Evolutionary conservation across 1,139 yeast genomes (phyloP), one percentile per base, ranked within the genome.

Genomic region (Candida sp.): DNA sequence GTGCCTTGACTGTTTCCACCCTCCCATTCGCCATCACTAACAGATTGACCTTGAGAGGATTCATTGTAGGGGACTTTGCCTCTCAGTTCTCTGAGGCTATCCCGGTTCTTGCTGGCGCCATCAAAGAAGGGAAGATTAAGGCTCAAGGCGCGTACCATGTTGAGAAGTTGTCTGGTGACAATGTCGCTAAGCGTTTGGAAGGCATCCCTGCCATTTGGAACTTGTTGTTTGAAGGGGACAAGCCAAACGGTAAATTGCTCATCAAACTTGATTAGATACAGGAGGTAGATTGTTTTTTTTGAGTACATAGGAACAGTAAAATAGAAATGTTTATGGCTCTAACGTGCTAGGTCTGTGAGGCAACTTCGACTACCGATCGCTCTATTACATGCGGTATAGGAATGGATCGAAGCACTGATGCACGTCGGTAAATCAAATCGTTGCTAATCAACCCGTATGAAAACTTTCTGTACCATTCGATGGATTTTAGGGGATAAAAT

Each of bases 11-110:
- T 0, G 69, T 81, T 49, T 63, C 66, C 34, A 67, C 63, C 53
- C 81, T 83, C 76, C 60, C 69, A 12, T 61, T 69, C 39, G 76
- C 84, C 47, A 73, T 81, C 50, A 67, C 71, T 42, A 81, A 77
- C 62, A 70, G 85, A 59, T 69, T 84, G 54, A 70, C 68, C 0
- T 73, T 83, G 38, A 67, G 67, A 52, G 88, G 88, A 22, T 75
- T 82, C 56, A 64, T 82, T 49, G 74, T 81, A 28, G 49, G 64
- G 33, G 83, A 82, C 57, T 71, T 58, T 58, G 53, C 54, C 17
- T 59, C 56, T 2, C 61, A 72, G 42, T 72, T 69, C 59, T 68
- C 69, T 4, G 68, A 68, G 50, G 85, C 75, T n/a, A 57, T 73
- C 42, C 53, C 49, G 7, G 67, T 62, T 27, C 64, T 83, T 47